Evolutionary conservation across 1,284 basidiomycete genomes (phyloP).

Genomic region (Papiliotrema flavescens): DNA sequence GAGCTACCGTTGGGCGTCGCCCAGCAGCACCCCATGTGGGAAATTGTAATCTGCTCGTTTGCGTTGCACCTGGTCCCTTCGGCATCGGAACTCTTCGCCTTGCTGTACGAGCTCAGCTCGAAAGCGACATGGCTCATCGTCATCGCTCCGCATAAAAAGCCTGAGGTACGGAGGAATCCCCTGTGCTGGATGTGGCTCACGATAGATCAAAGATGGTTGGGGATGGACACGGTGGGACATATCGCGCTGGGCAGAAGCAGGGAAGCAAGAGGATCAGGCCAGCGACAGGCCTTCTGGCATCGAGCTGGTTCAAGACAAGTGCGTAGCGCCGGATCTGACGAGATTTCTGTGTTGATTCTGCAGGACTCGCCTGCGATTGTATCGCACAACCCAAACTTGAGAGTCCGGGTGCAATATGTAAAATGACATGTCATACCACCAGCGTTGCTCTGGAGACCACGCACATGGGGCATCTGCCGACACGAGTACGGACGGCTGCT

Average conservation of each 20-base stretch:
- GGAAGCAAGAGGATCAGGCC: not conserved
- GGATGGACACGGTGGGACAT: conserved; percentile 68
- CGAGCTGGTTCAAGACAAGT: conserved; percentile 58
- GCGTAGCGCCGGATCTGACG: conserved; percentile 16
- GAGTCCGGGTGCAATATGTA: too few relatives aligned
- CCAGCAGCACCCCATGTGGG: conserved; percentile 42
- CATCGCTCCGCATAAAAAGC: conserved; percentile 69
- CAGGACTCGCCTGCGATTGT: not conserved
- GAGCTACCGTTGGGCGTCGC: conserved; percentile 42
- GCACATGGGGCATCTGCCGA: conserved; percentile 73
- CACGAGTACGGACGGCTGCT: conserved; percentile 63
- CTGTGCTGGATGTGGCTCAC: not conserved
- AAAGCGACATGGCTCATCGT: conserved; percentile 63
- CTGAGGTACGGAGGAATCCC: conserved; percentile 54
- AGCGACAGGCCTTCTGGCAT: conserved; percentile 48
- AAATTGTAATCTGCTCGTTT: conserved; percentile 67
- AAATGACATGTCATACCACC: not conserved
- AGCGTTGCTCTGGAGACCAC: conserved; percentile 2
- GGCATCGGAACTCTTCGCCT: conserved; percentile 60
- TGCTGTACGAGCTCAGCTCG: conserved; percentile 62
- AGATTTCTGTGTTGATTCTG: not conserved
- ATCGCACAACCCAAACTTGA: not conserved
- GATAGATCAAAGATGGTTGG: conserved; percentile 67
- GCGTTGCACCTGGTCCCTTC: conserved; percentile 65
- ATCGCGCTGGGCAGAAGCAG: conserved; percentile 53